Evolutionary conservation across 2,329 filamentous ascomycete genomes (phyloP), one percentile per base, ranked within the genome.

Genomic region (Cytospora paraplurivora): DNA sequence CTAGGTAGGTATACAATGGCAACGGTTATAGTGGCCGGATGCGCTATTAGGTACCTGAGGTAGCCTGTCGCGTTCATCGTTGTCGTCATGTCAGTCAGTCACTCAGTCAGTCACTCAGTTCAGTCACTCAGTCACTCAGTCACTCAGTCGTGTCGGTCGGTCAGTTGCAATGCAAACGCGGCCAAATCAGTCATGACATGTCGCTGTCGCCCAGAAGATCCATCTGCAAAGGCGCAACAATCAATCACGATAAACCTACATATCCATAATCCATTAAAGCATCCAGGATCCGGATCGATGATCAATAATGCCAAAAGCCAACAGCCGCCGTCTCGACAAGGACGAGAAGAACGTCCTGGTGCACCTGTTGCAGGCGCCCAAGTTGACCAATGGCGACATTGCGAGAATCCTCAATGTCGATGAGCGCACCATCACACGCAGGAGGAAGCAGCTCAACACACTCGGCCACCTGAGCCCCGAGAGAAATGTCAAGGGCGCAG

Each of bases 301-400:
- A 27, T 27, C 27, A 4, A 27, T 27, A 27, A 64, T 56, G 63
- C 54, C 63, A 34, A 66, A 62, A 35, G 44, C 62, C 13, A 64
- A 64, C 33, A 58, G 52, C 11, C 54, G 62, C n/a, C 64, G 64
- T 15, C 64, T 66, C 54, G 64, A 66, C 35, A 56, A 61, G 64
- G 50, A 59, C 53, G 57, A 66, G 41, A 66, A 66, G 50, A 61
- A 64, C 38, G 62, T 66, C 13, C 58, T 66, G 53, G 49, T 64
- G 17, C 64, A 66, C 44, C 54, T 66, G 15, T 44, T 66, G 17
- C 62, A 64, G 58, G 59, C 58, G 44, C 64, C 64, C 34, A 66
- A 66, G 53, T 41, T 66, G 44, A 64, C 53, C 54, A 66, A 66
- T 50, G 56, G 54, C 41, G 64, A 66, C 50, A 66, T 66, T 52